Evolutionary conservation across 257 asterid species (phyloP).

Genomic region (Solanum ossicruentum): DNA sequence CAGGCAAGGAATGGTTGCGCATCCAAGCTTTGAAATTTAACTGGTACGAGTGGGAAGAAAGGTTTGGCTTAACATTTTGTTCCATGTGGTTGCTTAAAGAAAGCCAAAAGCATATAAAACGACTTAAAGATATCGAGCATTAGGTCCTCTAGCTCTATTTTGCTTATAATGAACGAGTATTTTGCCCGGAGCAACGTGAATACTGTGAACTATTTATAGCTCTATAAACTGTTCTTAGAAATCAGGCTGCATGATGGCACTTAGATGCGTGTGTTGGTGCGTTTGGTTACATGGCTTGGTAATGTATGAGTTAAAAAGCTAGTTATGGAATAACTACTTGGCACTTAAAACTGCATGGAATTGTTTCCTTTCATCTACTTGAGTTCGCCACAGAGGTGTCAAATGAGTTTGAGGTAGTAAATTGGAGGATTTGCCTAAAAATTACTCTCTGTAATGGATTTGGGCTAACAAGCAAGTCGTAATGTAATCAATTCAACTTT

Average conservation of each 20-base stretch:
- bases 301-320: background rate
- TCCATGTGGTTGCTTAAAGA: background rate
- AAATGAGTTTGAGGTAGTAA: too few relatives aligned
- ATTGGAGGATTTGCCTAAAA: too few relatives aligned
- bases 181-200: background rate
- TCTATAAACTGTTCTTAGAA: background rate
- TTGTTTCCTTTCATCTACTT: background rate
- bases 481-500: too few relatives aligned
- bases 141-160: background rate
- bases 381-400: too few relatives aligned
- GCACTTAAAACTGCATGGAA: background rate
- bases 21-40: background rate
- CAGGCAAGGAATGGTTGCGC: background rate
- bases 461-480: too few relatives aligned
- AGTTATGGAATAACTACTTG: background rate
- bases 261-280: background rate
- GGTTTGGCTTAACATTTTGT: background rate
- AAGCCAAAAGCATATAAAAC: background rate
- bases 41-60: background rate
- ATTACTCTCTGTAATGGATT: too few relatives aligned
- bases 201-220: background rate
- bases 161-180: background rate
- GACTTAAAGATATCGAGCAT: background rate
- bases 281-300: background rate
- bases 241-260: background rate